A percentile compares a stretch with the other conserved stretches of the same genome.
phyloP scores from a whole-genome alignment of 108 stramenopile genomes.

The Seminavis robusta region DNA sequence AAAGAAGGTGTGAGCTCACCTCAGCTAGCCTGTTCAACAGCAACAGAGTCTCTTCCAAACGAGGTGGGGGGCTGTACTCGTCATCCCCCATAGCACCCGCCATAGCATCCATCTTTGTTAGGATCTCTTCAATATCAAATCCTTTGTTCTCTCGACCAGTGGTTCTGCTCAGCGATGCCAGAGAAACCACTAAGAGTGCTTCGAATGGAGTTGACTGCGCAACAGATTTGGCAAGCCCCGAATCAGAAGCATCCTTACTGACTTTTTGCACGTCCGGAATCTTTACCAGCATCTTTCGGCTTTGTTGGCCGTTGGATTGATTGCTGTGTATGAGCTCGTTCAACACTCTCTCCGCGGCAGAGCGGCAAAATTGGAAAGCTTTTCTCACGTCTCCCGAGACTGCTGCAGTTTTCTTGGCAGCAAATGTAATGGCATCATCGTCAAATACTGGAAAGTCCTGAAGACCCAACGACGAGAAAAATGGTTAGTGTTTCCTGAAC shows the following conservation, averaged over 20 bases:
- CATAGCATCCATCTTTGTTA: slow-evolving; percentile 72
- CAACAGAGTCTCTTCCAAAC: slow-evolving; percentile 39
- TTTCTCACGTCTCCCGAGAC: slow-evolving; percentile 91
- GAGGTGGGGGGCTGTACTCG: slow-evolving; percentile 59
- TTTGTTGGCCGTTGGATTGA: slow-evolving; percentile 4
- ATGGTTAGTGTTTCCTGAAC: slow-evolving; percentile 1
- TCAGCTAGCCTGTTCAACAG: slow-evolving; percentile 57
- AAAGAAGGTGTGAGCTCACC: slow-evolving; percentile 24
- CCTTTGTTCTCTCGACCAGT: slow-evolving; percentile 52
- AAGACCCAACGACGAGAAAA: slow-evolving; percentile 1
- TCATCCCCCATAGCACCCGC: slow-evolving; percentile 57
- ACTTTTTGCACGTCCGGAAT: slow-evolving; percentile 66
- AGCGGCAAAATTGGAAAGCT: slow-evolving; percentile 87
- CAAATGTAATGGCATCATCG: slow-evolving; percentile 77
- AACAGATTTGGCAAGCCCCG: slow-evolving; percentile 42
- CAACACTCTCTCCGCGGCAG: slow-evolving; percentile 77
- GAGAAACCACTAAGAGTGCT: slow-evolving; percentile 63
- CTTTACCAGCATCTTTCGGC: slow-evolving; percentile 36
- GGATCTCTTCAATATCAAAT: slow-evolving; percentile 66
- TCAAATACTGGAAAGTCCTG: slow-evolving; percentile 48
- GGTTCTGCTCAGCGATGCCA: slow-evolving; percentile 51
- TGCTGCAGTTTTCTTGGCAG: slow-evolving; percentile 84
- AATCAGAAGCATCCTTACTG: slow-evolving; percentile 50
- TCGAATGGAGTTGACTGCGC: slow-evolving; percentile 56
- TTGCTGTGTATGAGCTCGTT: slow-evolving; percentile 26